phyloP scores from a whole-genome alignment of 306 rosid genomes.

The Cyclanthera cordifolia region DNA sequence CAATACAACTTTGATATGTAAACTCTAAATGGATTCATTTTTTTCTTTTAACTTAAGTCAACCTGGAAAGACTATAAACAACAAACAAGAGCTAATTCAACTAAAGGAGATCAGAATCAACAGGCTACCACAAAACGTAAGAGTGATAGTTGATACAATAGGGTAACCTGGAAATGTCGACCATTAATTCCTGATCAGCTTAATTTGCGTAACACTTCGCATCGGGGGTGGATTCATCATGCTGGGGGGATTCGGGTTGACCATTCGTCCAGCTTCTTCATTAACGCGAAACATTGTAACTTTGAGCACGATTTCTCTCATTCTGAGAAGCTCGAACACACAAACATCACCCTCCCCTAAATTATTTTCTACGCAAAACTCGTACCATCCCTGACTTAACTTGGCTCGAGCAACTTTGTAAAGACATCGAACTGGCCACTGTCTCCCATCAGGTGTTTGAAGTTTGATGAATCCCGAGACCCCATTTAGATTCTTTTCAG shows the following conservation, averaged over 20 bases:
- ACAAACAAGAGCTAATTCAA: conserved; percentile 9
- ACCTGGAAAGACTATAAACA: conserved; percentile 11
- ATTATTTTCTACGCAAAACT: conserved; percentile 67
- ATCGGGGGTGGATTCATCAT: conserved; percentile 29
- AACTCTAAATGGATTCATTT: conserved; percentile 1
- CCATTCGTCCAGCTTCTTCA: conserved; percentile 40
- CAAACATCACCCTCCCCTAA: conserved; percentile 96
- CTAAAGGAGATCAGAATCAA: conserved; percentile 9
- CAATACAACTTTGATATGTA: conserved; percentile 10
- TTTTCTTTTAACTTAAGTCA: background rate
- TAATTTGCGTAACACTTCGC: conserved; percentile 30
- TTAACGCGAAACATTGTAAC: conserved; percentile 59
- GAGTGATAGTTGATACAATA: background rate
- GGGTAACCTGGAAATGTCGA: conserved; percentile 10
- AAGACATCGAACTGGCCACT: conserved; percentile 92
- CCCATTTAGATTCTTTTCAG: conserved; percentile 74
- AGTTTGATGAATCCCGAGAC: conserved; percentile 93
- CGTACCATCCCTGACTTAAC: conserved; percentile 96
- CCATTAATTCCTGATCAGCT: conserved; percentile 42
- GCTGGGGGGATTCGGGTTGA: conserved; percentile 24
- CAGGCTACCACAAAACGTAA: conserved; percentile 1
- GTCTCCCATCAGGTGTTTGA: conserved; percentile 60
- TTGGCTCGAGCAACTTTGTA: conserved; percentile 80
- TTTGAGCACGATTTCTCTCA: conserved; percentile 63
- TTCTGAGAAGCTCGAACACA: conserved; percentile 63